Base-by-base conservation (phyloP, 208 protist species). In the Borovskyia barvae region DNA sequence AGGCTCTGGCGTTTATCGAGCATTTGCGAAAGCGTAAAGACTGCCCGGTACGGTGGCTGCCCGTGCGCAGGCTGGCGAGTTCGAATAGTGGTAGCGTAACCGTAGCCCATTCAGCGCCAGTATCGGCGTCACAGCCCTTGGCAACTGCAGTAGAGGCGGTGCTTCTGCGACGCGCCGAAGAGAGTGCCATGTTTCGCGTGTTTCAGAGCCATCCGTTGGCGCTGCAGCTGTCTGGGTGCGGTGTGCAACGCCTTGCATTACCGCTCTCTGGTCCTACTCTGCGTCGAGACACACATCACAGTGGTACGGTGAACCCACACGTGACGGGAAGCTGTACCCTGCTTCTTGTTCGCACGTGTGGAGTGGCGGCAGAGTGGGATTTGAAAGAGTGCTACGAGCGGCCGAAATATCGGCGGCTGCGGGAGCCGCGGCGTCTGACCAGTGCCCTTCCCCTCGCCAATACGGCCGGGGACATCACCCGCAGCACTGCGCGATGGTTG, bases 101-200 rank as follows among this genome's bases (percentile, higher is more conserved):
- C 39, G 7, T 19, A 43, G 7, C 39, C 39, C 39, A 12, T 5
- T 43, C 17, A 30, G 17, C 39, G 14, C 7, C 50, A 6, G 20
- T 14, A 9, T 30, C 35, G 7, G 5, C 20, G n/a, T 37, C 4
- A 7, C n/a, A 12, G 12, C n/a, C 3, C 51, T 22, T 15, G 3
- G 33, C 17, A 22, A 11, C 46, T 26, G 45, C 59, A 29, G 51
- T 75, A 25, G 48, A 46, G 17, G 75, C 68, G 26, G 41, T 80
- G 28, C 36, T 65, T 17, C 61, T 87, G 22, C 70, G 72, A 6
- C 73, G 80, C 14, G 68, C 74, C 0, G 84, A 91, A 45, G 84
- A 91, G 50, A 76, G 71, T 43, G 75, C 80, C 19, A 53, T 92
- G 45, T 69, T 82, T 26, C 72, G 74, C 47, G 75, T 88, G 24